phyloP scores from a whole-genome alignment of 139 green algal genomes.

The Micractinium conductrix region DNA sequence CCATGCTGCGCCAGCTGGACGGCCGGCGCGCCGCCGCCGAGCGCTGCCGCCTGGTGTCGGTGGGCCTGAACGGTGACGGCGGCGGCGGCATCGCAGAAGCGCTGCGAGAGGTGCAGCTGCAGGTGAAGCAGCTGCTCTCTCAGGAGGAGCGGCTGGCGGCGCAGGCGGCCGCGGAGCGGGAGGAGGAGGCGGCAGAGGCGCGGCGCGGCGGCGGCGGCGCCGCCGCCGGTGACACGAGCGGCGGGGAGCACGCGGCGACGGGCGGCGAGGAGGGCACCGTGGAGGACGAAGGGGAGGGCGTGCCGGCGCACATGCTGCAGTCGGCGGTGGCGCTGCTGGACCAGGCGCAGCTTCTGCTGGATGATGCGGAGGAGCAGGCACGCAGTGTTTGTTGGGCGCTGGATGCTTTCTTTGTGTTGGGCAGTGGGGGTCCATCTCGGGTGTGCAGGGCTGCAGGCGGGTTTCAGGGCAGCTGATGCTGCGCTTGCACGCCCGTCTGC shows the following conservation, averaged over 20 bases:
- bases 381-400: not conserved
- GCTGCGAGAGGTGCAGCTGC: slow-evolving; percentile 48
- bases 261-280: slow-evolving; percentile 35
- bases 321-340: slow-evolving; percentile 37
- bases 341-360: slow-evolving; percentile 45
- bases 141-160: slow-evolving; percentile 50
- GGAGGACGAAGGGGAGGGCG: slow-evolving; percentile 30
- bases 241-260: not conserved
- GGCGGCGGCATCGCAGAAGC: slow-evolving; percentile 43
- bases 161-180: not conserved
- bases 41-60: slow-evolving; percentile 41
- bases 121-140: slow-evolving; percentile 32
- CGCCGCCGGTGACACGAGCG: slow-evolving; percentile 4
- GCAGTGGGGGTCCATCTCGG: too few species aligned
- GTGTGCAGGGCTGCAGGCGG: too few species aligned
- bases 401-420: too few species aligned
- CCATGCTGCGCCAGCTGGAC: slow-evolving; percentile 54
- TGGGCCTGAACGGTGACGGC: not conserved
- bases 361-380: slow-evolving; percentile 17
- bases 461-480: not conserved
- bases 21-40: slow-evolving; percentile 50
- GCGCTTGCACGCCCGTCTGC: not conserved
- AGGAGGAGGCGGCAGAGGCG: not conserved
- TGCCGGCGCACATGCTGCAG: slow-evolving; percentile 44
- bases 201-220: slow-evolving; percentile 33